Base-by-base conservation (phyloP, 768 basidiomycete genomes). In the Phylloporus arenicola region DNA sequence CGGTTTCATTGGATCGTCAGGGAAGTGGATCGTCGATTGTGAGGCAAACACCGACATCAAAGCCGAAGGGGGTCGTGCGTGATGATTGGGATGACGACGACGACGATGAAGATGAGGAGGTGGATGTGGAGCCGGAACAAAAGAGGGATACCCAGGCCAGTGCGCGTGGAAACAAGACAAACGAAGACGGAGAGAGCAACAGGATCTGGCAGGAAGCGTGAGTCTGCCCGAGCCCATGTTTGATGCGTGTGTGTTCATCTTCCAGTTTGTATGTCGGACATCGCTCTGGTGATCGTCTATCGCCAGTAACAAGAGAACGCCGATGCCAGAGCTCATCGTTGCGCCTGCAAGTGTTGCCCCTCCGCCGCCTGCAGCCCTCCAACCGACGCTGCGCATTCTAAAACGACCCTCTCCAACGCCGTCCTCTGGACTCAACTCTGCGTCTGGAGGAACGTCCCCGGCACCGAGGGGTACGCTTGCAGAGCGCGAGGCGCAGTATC, bases 181-280 rank as follows among this genome's bases (percentile, higher is more conserved):
- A 29, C 3, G 37, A 7, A n/a, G n/a, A 16, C 12, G 49, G 31
- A 35, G 71, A 65, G 30, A 80, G 75, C 29, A 76, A 72, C 60
- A 74, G 70, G 47, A 71, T 88, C 45, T 88, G 86, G 86, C 76
- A 82, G 51, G 74, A 80, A 57, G 86, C 86, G 86, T 88, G 62
- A 69, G 84, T 74, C 30, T 24, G 29, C 35, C 45, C 43, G 29
- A 24, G 13, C 20, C 42, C 17, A 22, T 42, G 29, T 57, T 56
- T 42, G 42, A 3, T 19, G 14, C 46, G 44, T 27, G 43, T 55
- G 47, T 55, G 47, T 53, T 55, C 49, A 55, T 54, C 48, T 19
- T 47, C 38, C 43, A 48, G 53, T 58, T 39, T 51, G 29, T 52
- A 47, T 45, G 24, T 42, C 41, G 41, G 24, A 1, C 16, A 16